Base-by-base conservation (phyloP, 2,329 filamentous ascomycete species). In the Fusarium aywerte region DNA sequence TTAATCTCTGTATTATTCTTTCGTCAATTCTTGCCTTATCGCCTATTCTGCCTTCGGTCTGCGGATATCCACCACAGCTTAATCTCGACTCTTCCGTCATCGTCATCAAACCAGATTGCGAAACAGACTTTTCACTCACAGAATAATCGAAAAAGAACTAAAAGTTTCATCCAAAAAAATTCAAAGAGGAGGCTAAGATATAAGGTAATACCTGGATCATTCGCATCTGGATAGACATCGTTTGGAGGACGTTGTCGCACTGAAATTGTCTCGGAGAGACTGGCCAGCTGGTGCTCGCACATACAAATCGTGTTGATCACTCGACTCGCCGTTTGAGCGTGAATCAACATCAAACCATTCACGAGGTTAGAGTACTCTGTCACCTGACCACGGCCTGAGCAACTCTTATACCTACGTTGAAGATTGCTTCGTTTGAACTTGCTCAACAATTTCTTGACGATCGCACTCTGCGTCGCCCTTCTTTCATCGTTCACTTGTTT, bases 1-100 rank as follows among this genome's bases (percentile, higher is more conserved):
- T 68, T 68, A 68, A 74, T 74, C 72, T 67, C 52, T 74, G 64
- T 72, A 71, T 65, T 69, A 67, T 69, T 70, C 58, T 65, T 73
- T 72, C 66, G 68, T 74, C 73, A 64, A 74, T 70, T 75, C 67
- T 62, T 70, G 65, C 58, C 58, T 68, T 66, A 68, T 72, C 68
- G 58, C 60, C 66, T 67, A 56, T 48, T 62, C 56, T 50, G 48
- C 65, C 55, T 48, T 43, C 47, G 58, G 49, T 59, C 54, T 57
- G 49, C 65, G 61, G 56, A 62, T 56, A 60, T 39, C 58, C 33
- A 61, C 54, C 55, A 64, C 68, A 58, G 64, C 64, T 61, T 73
- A 74, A 73, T 73, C 69, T 65, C 65, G 58, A 63, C 23, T 55
- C 40, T 58, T 40, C 40, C 38, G 59, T 55, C 61, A 59, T 68